Base-by-base conservation (phyloP, 2,329 filamentous ascomycete genomes). In the Rhinocladiella mackenziei region DNA sequence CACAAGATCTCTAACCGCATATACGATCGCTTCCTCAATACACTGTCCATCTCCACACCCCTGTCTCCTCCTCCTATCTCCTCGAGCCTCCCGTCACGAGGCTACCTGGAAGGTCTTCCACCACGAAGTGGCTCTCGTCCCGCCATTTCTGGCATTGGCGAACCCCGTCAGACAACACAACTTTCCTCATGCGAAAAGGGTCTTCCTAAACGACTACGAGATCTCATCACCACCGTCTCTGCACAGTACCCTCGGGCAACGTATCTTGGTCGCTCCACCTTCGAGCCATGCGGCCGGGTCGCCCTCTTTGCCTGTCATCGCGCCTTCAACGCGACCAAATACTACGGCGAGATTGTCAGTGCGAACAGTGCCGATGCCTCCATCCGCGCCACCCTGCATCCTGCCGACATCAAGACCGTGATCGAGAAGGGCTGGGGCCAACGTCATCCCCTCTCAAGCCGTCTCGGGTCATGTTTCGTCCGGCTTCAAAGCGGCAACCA, bases 351-450 rank as follows among this genome's bases (percentile, higher is more conserved):
- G 36, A 53, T 53, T 29, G 26, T 53, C 20, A 26, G 23, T 11
- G 46, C 45, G 3, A 33, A 45, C 23, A 37, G 28, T 5, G 31
- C 31, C 14, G 36, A 43, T n/a, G 50, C 46, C 4, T 47, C 43
- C n/a, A 47, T 53, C 20, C 31, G 41, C 3, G 35, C 30, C 5
- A 42, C 39, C 5, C 72, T 94, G 39, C 86, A 92, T 59, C 86
- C 86, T 0, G 77, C 83, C 30, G 88, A 94, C 60, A 85, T 84
- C 39, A 78, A 74, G 56, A 71, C 83, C 39, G 75, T 92, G 13
- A 67, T 94, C 17, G 75, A 81, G 54, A 80, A 79, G 50, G 85
- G 86, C 1, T 94, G 88, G 87, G 89, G 84, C 1, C 81, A 94
- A 67, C 58, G 76, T 14, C 77, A 81, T 65, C 76, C 76, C 4